Evolutionary conservation across 768 basidiomycete genomes (phyloP).

Genomic region (Tricholomella constricta): DNA sequence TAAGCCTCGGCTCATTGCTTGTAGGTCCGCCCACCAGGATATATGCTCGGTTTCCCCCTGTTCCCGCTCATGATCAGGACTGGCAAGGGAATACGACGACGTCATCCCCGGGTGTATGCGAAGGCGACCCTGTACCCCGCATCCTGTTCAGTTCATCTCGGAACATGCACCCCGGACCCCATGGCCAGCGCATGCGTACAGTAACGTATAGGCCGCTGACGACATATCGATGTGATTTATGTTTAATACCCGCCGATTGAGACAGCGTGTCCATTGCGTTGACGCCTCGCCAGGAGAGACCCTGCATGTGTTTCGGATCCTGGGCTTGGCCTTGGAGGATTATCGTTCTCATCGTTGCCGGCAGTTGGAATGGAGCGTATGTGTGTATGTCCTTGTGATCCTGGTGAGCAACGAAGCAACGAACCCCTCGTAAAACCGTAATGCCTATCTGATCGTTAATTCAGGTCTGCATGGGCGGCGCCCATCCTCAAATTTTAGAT

Average conservation of each 20-base stretch:
- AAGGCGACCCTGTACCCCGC: background rate
- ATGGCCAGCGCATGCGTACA: too few species aligned
- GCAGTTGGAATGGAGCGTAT: background rate
- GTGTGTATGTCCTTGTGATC: background rate
- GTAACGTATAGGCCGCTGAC: background rate
- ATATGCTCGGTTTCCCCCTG: background rate
- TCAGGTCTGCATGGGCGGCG: background rate
- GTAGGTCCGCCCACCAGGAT: too few species aligned
- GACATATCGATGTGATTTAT: background rate
- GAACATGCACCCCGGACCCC: background rate
- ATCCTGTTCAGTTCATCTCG: background rate
- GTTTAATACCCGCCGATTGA: background rate
- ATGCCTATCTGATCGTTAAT: slow-evolving; percentile 6
- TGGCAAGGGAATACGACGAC: background rate
- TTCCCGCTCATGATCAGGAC: background rate
- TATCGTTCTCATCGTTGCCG: background rate
- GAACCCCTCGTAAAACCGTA: background rate
- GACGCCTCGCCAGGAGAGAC: background rate
- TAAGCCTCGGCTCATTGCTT: too few species aligned
- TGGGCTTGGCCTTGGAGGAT: background rate
- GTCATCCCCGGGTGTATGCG: background rate
- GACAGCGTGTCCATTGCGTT: slow-evolving; percentile 5
- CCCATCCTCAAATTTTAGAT: background rate
- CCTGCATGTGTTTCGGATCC: slow-evolving; percentile 11
- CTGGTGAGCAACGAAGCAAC: slow-evolving; percentile 1